phyloP scores from a whole-genome alignment of 345 rosid species.

The Conringia planisiliqua region DNA sequence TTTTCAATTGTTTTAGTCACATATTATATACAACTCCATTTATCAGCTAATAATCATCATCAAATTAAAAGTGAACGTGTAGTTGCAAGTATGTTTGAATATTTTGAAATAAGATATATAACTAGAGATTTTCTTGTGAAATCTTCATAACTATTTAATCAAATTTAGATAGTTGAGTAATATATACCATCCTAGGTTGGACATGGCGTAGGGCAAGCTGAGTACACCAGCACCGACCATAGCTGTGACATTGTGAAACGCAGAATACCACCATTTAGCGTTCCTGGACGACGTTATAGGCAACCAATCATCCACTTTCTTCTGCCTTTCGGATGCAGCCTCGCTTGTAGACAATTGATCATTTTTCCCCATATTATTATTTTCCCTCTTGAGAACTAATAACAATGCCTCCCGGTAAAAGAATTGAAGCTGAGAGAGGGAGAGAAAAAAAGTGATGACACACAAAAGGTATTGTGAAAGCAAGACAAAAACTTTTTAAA shows the following conservation, averaged over 20 bases:
- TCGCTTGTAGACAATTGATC: neutral
- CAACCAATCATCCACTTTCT: constrained; percentile 61
- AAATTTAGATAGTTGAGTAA: neutral
- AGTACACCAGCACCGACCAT: constrained; percentile 94
- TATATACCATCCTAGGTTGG: constrained; percentile 72
- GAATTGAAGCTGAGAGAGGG: neutral
- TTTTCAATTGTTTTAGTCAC: neutral
- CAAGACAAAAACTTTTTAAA: neutral
- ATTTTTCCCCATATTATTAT: constrained; percentile 9
- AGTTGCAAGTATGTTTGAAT: neutral
- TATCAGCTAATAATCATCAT: neutral
- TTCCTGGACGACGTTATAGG: constrained; percentile 66
- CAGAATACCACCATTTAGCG: constrained; percentile 90
- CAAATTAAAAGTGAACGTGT: neutral
- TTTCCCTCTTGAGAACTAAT: neutral
- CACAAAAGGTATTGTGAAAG: neutral
- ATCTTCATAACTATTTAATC: neutral
- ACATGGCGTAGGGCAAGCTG: constrained; percentile 82
- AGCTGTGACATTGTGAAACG: constrained; percentile 91
- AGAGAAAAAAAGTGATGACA: neutral
- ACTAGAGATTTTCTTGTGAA: neutral
- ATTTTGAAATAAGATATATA: neutral
- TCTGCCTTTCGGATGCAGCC: constrained; percentile 16
- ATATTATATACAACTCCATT: neutral
- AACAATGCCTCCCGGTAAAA: neutral